Percentiles rank a stretch among this genome's conserved stretches.
Conservation (phyloP, 2,329 filamentous ascomycete species). For the Pseudogymnoascus sp. region DNA sequence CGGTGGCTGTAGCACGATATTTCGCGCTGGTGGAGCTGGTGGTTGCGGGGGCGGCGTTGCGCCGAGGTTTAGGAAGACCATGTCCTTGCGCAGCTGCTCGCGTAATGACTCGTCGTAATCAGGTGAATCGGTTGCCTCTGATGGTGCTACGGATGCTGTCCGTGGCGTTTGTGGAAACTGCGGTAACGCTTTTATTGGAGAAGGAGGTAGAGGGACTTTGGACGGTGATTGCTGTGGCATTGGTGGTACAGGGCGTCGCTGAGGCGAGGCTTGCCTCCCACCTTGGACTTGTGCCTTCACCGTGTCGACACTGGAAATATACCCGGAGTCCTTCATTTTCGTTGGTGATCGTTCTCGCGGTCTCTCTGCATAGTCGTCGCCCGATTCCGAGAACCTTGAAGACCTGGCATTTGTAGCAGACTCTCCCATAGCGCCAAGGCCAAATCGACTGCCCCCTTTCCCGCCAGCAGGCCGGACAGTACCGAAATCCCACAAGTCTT, state of each 20-base stretch:
- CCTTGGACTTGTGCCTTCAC: slow-evolving; percentile 38
- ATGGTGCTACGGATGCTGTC: slow-evolving; percentile 35
- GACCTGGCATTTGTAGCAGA: slow-evolving; percentile 69
- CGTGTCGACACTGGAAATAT: slow-evolving; percentile 37
- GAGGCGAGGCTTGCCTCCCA: slow-evolving; percentile 51
- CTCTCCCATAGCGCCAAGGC: slow-evolving; percentile 67
- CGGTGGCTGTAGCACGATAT: slow-evolving; percentile 15
- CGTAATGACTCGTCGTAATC: slow-evolving; percentile 54
- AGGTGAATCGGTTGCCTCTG: slow-evolving; percentile 41
- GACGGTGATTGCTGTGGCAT: slow-evolving; percentile 38
- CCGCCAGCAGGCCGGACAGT: slow-evolving; percentile 77
- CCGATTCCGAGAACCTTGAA: slow-evolving; percentile 40
- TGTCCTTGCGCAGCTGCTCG: slow-evolving; percentile 54
- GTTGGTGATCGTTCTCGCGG: slow-evolving; percentile 42
- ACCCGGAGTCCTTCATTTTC: slow-evolving; percentile 37
- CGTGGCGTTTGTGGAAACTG: slow-evolving; percentile 39
- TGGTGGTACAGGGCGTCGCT: slow-evolving; percentile 43
- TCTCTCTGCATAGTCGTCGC: slow-evolving; percentile 43
- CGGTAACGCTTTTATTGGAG: slow-evolving; percentile 40
- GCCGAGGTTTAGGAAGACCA: slow-evolving; percentile 46
- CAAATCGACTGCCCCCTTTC: slow-evolving; percentile 50
- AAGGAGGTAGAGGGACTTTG: slow-evolving; percentile 52
- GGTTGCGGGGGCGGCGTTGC: slow-evolving; percentile 11
- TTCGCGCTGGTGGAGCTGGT: slow-evolving; percentile 10
- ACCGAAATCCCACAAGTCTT: slow-evolving; percentile 98